phyloP scores from a whole-genome alignment of 1,284 basidiomycete species.

The Taiwanofungus camphoratus region DNA sequence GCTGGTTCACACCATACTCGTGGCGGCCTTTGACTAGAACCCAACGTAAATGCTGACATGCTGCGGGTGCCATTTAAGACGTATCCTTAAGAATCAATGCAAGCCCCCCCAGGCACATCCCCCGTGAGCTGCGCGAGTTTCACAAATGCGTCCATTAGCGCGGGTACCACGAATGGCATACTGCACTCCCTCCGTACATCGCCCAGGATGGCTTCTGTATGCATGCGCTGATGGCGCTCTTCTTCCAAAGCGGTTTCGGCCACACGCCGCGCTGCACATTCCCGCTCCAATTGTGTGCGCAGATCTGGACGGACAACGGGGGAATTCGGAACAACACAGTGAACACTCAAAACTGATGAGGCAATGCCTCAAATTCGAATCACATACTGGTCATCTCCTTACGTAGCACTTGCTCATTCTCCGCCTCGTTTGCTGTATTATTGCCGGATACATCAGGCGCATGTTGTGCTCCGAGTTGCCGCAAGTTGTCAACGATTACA shows the following conservation, averaged over 20 bases:
- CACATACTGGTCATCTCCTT: slow-evolving; percentile 3
- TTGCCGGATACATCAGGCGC: not conserved
- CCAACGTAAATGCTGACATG: too few relatives aligned
- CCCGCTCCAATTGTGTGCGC: slow-evolving; percentile 13
- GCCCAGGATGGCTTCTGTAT: slow-evolving; percentile 30
- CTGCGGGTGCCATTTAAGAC: too few relatives aligned
- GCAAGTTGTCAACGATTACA: slow-evolving; percentile 26
- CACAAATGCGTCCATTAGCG: slow-evolving; percentile 39
- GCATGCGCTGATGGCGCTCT: slow-evolving; percentile 29
- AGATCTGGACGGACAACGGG: slow-evolving; percentile 9
- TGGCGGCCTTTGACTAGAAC: too few relatives aligned
- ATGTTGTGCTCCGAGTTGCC: not conserved
- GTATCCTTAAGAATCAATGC: too few relatives aligned
- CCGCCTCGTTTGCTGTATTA: not conserved
- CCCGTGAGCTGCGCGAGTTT: slow-evolving; percentile 25
- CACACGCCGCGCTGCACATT: slow-evolving; percentile 15
- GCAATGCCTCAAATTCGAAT: not conserved
- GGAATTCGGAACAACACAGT: not conserved
- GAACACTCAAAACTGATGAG: not conserved
- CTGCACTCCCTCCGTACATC: slow-evolving; percentile 36
- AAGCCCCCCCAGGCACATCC: too few relatives aligned
- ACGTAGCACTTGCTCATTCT: not conserved
- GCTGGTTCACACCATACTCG: too few relatives aligned
- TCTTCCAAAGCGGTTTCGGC: slow-evolving; percentile 25
- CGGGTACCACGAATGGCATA: slow-evolving; percentile 44